Percentiles rank a stretch among this genome's conserved stretches.
These are phyloP conservation scores for Anthracocystis panici-leucophaei DNA, from an alignment of 1,284 basidiomycete species.

Conservation along the genomic window DNA sequence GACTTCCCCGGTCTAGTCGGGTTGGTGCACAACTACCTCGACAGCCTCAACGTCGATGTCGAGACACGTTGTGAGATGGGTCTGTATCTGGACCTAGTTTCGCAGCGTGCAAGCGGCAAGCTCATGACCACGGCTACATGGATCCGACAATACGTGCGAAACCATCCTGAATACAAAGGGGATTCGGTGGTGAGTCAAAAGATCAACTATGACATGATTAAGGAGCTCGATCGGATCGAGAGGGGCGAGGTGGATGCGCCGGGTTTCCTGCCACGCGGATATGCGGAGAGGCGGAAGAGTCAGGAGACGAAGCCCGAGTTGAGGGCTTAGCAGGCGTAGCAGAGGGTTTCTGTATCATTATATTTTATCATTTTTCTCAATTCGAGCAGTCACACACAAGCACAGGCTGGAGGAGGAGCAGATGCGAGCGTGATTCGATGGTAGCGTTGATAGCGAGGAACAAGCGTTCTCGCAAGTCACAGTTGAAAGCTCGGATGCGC, in stretches of 20 bases:
- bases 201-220: constrained; percentile 94
- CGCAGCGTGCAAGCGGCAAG: constrained; percentile 84
- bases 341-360: neutral
- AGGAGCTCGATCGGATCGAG: constrained; percentile 86
- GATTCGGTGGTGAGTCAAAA: constrained; percentile 90
- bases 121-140: constrained; percentile 91
- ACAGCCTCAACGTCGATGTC: constrained; percentile 83
- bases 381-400: too few relatives aligned
- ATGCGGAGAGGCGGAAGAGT: constrained; percentile 50
- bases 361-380: neutral
- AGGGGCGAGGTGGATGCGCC: constrained; percentile 64
- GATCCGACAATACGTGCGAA: constrained; percentile 90
- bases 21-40: constrained; percentile 86
- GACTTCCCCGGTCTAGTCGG: constrained; percentile 87
- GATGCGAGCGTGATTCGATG: neutral
- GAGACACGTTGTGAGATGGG: constrained; percentile 78
- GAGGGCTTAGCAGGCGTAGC: constrained; percentile 23
- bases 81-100: constrained; percentile 63
- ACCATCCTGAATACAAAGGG: constrained; percentile 88
- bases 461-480: neutral
- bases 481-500: neutral
- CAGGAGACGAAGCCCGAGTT: constrained; percentile 46
- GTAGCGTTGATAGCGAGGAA: neutral
- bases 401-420: too few relatives aligned
- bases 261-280: constrained; percentile 63